Percentiles rank a stretch among this genome's conserved stretches.
Evolutionary conservation across 2,329 filamentous ascomycete genomes (phyloP).

Genomic region (Orbilia blumenaviensis): DNA sequence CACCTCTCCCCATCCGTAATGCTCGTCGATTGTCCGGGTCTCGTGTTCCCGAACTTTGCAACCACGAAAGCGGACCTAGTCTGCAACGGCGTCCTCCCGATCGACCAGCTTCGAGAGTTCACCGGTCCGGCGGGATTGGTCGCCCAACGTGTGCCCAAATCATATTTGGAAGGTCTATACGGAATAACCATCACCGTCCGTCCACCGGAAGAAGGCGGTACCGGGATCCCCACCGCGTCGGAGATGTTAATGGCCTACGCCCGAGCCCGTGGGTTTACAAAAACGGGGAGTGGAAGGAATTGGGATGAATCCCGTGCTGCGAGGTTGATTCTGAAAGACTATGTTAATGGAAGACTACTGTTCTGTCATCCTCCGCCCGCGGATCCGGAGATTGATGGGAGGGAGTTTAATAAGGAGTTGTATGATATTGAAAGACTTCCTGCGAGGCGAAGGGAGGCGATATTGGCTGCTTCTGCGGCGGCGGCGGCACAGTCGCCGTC

Average conservation of each 20-base stretch:
- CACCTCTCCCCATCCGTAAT: slow-evolving; percentile 89
- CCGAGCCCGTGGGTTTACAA: slow-evolving; percentile 86
- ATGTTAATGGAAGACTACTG: slow-evolving; percentile 93
- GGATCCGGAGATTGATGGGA: slow-evolving; percentile 71
- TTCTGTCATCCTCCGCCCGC: slow-evolving; percentile 87
- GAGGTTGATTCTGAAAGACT: slow-evolving; percentile 91
- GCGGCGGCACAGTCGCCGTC: no score
- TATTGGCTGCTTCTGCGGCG: slow-evolving; percentile 23
- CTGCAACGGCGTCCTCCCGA: slow-evolving; percentile 91
- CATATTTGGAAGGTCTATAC: slow-evolving; percentile 91
- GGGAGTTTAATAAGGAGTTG: slow-evolving; percentile 85
- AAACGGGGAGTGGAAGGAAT: slow-evolving; percentile 80
- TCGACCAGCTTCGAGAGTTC: slow-evolving; percentile 94
- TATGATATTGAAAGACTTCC: slow-evolving; percentile 86
- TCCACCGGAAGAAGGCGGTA: slow-evolving; percentile 89
- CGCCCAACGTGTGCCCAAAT: slow-evolving; percentile 82
- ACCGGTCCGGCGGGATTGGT: slow-evolving; percentile 86
- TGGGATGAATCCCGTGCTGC: slow-evolving; percentile 94
- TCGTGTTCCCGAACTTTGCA: slow-evolving; percentile 98
- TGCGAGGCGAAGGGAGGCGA: slow-evolving; percentile 71
- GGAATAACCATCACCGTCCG: slow-evolving; percentile 86
- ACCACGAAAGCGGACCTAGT: slow-evolving; percentile 96
- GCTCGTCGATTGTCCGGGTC: slow-evolving; percentile 96
- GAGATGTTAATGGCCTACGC: slow-evolving; percentile 89
- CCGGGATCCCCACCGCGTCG: slow-evolving; percentile 81